Conservation (phyloP, 345 rosid species). For the Schrenkiella parvula region DNA sequence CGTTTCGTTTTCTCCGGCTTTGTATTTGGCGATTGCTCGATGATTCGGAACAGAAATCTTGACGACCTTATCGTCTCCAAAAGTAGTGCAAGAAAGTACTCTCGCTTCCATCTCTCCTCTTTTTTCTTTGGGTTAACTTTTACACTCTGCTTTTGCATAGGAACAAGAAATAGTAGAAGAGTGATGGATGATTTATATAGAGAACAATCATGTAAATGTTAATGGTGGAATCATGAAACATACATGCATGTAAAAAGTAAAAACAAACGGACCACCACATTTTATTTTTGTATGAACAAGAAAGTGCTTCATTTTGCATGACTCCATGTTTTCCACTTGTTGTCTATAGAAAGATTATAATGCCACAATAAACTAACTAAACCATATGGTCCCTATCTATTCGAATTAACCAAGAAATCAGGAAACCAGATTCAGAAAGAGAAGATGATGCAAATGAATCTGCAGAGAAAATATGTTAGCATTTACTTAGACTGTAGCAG, state of each 20-base stretch:
- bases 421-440: background rate
- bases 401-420: background rate
- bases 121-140: background rate
- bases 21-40: conserved; percentile 24
- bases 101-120: conserved; percentile 22
- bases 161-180: background rate
- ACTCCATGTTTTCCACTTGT: background rate
- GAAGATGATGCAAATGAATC: too few species aligned
- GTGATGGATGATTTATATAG: conserved; percentile 4
- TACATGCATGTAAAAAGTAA: conserved; percentile 20
- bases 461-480: too few species aligned
- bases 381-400: too few species aligned
- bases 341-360: background rate
- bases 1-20: conserved; percentile 21
- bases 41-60: conserved; percentile 24
- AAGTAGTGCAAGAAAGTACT: conserved; percentile 28
- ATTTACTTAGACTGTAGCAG: too few species aligned
- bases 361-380: background rate
- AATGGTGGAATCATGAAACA: conserved; percentile 21
- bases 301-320: conserved; percentile 28
- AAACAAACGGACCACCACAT: conserved; percentile 13
- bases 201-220: conserved; percentile 16
- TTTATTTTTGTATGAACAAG: background rate
- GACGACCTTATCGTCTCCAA: conserved; percentile 29
- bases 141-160: background rate